These are phyloP conservation scores for Rhizophora apiculata DNA, from an alignment of 345 rosid species.

Conservation along the genomic window DNA sequence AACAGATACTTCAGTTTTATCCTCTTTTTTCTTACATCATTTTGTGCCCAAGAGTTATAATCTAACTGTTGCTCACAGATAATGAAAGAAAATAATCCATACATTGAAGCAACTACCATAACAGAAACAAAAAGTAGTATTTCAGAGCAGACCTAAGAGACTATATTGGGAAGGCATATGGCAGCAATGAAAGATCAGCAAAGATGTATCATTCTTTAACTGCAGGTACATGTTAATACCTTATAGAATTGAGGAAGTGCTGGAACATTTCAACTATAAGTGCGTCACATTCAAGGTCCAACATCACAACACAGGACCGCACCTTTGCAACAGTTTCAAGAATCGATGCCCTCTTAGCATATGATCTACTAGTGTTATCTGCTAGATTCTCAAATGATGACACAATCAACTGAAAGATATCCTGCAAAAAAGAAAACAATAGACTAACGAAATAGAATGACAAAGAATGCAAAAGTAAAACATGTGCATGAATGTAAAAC, in stretches of 20 bases:
- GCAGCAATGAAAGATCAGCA: too few species aligned
- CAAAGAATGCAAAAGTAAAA: slow-evolving; percentile 5
- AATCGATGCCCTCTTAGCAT: slow-evolving; percentile 64
- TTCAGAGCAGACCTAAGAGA: not conserved
- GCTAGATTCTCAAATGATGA: slow-evolving; percentile 76
- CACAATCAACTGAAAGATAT: slow-evolving; percentile 83
- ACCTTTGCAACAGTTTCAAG: slow-evolving; percentile 98
- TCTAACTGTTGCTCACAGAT: too few species aligned
- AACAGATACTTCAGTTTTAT: too few species aligned
- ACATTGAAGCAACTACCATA: not conserved
- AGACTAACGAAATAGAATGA: slow-evolving; percentile 10
- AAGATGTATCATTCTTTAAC: not conserved
- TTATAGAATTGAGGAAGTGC: slow-evolving; percentile 72
- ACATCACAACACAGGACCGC: slow-evolving; percentile 90
- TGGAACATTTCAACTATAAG: slow-evolving; percentile 87
- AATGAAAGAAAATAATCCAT: not conserved
- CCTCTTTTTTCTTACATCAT: too few species aligned
- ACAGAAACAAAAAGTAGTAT: not conserved
- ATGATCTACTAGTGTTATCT: slow-evolving; percentile 70
- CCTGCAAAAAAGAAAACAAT: slow-evolving; percentile 42
- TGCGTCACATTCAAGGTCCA: slow-evolving; percentile 94
- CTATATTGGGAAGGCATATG: too few species aligned
- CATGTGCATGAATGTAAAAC: not conserved
- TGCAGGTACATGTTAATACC: slow-evolving; percentile 42
- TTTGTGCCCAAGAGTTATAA: too few species aligned